Conservation (phyloP, 176 grass and related monocot species). For the Panicum miliaceum region DNA sequence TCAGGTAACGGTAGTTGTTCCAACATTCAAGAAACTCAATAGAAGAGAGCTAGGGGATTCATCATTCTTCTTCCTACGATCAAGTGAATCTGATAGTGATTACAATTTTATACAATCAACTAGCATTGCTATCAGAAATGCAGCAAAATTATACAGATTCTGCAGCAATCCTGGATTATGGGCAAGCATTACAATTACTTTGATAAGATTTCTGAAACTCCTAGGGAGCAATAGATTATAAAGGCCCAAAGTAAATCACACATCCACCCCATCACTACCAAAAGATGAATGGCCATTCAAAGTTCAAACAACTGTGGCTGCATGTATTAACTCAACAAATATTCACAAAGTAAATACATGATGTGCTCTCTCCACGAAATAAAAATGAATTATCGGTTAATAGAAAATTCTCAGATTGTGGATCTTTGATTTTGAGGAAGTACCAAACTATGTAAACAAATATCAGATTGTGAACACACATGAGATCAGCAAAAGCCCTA, state of each 20-base stretch:
- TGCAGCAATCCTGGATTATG: neutral
- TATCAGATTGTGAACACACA: neutral
- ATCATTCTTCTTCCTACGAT: conserved; percentile 11
- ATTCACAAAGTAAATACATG: conserved; percentile 10
- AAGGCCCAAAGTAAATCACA: neutral
- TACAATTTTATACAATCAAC: conserved; percentile 1
- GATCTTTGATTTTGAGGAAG: conserved; percentile 7
- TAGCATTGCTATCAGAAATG: conserved; percentile 9
- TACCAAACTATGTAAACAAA: neutral
- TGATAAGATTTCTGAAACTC: neutral
- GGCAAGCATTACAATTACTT: conserved; percentile 17
- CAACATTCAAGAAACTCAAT: conserved; percentile 23
- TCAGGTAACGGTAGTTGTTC: conserved; percentile 2
- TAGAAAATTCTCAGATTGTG: conserved; percentile 9
- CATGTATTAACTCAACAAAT: neutral
- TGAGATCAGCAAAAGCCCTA: neutral
- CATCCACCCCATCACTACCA: neutral
- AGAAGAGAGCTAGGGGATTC: neutral
- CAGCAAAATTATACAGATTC: conserved; percentile 10
- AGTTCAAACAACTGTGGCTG: neutral
- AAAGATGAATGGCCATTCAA: conserved; percentile 17
- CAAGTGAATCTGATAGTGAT: neutral
- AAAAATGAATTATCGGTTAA: conserved; percentile 33
- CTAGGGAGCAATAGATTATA: conserved; percentile 16
- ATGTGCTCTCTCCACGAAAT: neutral